These are phyloP conservation scores for Melastoma candidum DNA, from an alignment of 441 rosid genomes.

Conservation along the genomic window DNA sequence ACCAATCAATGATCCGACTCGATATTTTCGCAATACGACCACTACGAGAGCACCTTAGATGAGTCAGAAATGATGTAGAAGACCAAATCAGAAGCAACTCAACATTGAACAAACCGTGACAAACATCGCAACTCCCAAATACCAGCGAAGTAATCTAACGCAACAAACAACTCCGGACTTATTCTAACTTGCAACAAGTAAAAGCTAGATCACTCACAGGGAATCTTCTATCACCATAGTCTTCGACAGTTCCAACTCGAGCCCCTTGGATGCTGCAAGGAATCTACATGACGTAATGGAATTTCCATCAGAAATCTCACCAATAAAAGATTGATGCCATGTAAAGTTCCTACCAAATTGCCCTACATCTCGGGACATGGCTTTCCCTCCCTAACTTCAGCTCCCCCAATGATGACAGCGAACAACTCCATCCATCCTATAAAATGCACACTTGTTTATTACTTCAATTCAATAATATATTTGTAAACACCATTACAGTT, in stretches of 20 bases:
- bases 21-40: too few relatives aligned
- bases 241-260: conserved; percentile 43
- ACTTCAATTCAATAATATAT: not conserved
- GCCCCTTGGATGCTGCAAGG: conserved; percentile 60
- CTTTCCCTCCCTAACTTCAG: conserved; percentile 68
- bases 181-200: not conserved
- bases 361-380: conserved; percentile 87
- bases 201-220: conserved; percentile 34
- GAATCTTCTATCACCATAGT: conserved; percentile 91
- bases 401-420: conserved; percentile 62
- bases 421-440: conserved; percentile 79
- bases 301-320: not conserved
- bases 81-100: not conserved
- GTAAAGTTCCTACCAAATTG: too few relatives aligned
- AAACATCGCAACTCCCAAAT: too few relatives aligned
- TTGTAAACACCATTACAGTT: not conserved
- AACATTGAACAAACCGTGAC: too few relatives aligned
- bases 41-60: not conserved
- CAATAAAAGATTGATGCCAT: not conserved
- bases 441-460: conserved; percentile 3
- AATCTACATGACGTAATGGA: conserved; percentile 27
- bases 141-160: too few relatives aligned
- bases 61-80: not conserved
- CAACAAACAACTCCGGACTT: too few relatives aligned
- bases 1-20: too few relatives aligned